These are phyloP conservation scores for Crucibulum laeve DNA, from an alignment of 768 basidiomycete genomes.

Conservation along the genomic window DNA sequence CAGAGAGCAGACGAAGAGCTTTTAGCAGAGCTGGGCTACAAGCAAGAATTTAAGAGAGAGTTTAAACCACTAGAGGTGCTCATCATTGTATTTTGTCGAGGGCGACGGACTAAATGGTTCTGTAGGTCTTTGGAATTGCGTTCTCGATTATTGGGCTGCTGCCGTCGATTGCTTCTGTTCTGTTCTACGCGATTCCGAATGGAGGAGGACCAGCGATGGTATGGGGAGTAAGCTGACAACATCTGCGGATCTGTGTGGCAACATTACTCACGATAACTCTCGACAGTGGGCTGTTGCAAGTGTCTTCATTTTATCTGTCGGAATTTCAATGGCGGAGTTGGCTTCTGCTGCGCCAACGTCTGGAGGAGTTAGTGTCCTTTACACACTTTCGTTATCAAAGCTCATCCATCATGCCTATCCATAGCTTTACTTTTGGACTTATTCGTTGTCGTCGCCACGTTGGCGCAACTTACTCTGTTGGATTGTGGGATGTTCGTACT, in stretches of 20 bases:
- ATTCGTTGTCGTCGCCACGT: constrained; percentile 30
- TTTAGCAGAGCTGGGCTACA: not conserved
- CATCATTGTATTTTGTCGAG: not conserved
- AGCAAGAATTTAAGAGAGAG: not conserved
- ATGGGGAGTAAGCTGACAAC: constrained; percentile 51
- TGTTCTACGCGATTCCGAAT: constrained; percentile 58
- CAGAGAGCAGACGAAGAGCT: not conserved
- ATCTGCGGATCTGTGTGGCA: no score
- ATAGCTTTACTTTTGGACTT: constrained; percentile 55
- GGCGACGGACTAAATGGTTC: not conserved
- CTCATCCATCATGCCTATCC: no score
- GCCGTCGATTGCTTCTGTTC: constrained; percentile 55
- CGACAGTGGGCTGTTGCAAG: constrained; percentile 68
- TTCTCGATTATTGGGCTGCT: constrained; percentile 68
- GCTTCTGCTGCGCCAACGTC: constrained; percentile 71
- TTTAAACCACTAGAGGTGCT: not conserved
- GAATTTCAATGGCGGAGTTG: constrained; percentile 65
- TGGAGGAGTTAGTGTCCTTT: constrained; percentile 43
- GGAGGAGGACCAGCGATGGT: constrained; percentile 70
- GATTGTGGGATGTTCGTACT: constrained; percentile 45
- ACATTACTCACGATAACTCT: no score
- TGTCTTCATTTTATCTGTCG: constrained; percentile 58
- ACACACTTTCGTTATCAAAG: not conserved
- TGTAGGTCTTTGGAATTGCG: constrained; percentile 63
- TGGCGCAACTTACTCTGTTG: constrained; percentile 47